Base-by-base conservation (phyloP, 164 flowering plant species). In the Aristolochia californica region DNA sequence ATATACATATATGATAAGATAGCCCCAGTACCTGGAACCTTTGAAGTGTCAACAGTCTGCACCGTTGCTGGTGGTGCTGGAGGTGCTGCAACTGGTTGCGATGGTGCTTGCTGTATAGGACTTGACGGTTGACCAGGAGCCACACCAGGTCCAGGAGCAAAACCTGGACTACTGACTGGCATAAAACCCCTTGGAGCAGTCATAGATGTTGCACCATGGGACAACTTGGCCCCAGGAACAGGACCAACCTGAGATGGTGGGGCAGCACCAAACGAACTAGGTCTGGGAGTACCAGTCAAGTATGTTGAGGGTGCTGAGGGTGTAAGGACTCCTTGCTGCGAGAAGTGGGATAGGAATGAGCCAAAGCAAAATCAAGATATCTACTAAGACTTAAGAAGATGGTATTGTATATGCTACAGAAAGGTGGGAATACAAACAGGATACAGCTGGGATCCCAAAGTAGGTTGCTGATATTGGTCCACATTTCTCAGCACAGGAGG, bases 1-100 rank as follows among this genome's bases (percentile, higher is more conserved):
- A 45, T 16, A 11, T 18, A 30, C 30, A 26, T 5, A 48, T 30
- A 15, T 50, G n/a, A 52, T 22, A 9, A 7, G 49, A 15, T 14
- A 18, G 45, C 28, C 52, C 61, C 40, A 34, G 40, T 81, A 94
- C 99, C 93, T 58, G 99, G 91, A 13, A 90, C 95, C 56, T 78
- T 88, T 57, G 95, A 85, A 30, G 97, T 85, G 75, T 94, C 95
- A 59, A 61, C 99, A 5, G 97, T 84, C 76, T 90, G 97, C 13
- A 94, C 83, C 2, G 96, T 89, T 14, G 96, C 88, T 54, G 99
- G 95, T 13, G 99, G 90, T 30, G 83, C 87, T 62, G 86, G 72
- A 75, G 91, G 85, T 22, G 79, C 40, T 8, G 61, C 59, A 25
- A 75, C 68, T 58, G 83, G 70, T 58, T 68, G 87, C 13, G 56